Conservation (phyloP, 176 grass and related monocot genomes). For the Eragrostis curvula region DNA sequence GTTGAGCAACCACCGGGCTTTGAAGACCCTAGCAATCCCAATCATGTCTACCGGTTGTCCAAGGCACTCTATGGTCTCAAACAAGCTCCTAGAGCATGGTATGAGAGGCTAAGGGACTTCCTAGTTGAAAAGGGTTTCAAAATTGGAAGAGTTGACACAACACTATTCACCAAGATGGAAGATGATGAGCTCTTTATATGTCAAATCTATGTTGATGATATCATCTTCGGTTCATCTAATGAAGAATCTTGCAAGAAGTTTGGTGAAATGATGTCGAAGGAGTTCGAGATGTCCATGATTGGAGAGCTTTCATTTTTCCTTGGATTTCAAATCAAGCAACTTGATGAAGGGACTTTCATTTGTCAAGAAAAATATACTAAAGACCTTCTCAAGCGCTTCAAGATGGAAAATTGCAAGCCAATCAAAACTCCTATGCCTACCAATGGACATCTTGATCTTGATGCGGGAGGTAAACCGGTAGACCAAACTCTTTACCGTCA, state of each 20-base stretch:
- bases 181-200: background rate
- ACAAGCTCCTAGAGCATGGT: background rate
- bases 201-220: background rate
- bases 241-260: background rate
- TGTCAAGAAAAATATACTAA: background rate
- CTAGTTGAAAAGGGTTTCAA: background rate
- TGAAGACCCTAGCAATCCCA: background rate
- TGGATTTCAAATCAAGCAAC: background rate
- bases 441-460: no score
- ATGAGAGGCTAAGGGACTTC: background rate
- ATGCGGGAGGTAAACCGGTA: no score
- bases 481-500: no score
- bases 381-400: background rate
- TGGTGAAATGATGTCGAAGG: background rate
- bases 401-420: no score
- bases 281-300: background rate
- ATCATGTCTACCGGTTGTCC: no score
- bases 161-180: no score
- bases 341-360: background rate
- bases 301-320: background rate
- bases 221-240: background rate
- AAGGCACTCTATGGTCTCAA: background rate
- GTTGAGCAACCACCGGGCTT: background rate
- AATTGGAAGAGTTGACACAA: background rate
- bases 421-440: no score